phyloP scores from a whole-genome alignment of 2,329 filamentous ascomycete species.

The Aspergillus sp. region DNA sequence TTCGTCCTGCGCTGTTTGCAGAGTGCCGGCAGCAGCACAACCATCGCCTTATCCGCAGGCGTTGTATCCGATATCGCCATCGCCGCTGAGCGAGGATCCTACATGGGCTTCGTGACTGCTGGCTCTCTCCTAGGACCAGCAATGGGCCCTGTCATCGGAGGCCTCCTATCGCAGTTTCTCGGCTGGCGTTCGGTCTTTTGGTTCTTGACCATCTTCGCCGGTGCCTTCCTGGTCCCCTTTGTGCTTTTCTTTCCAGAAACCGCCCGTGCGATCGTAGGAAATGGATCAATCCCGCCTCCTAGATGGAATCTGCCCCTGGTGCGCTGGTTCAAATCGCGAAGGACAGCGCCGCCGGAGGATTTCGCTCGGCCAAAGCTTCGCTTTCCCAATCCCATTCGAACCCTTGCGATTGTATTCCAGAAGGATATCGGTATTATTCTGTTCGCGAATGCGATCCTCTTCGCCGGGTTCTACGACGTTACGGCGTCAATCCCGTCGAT shows the following conservation, averaged over 20 bases:
- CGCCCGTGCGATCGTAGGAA: constrained; percentile 40
- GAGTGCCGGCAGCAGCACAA: constrained; percentile 42
- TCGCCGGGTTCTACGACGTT: constrained; percentile 50
- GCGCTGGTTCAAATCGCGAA: constrained; percentile 6
- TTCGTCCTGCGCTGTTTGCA: constrained; percentile 42
- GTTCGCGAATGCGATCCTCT: constrained; percentile 43
- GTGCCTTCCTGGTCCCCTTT: constrained; percentile 55
- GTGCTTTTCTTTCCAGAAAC: constrained; percentile 58
- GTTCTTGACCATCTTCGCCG: constrained; percentile 60
- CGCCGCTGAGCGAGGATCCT: constrained; percentile 38
- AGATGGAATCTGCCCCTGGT: constrained; percentile 24
- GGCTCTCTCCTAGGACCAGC: constrained; percentile 57
- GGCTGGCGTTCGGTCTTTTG: constrained; percentile 66
- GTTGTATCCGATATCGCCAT: constrained; percentile 43
- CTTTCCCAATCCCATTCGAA: constrained; percentile 40
- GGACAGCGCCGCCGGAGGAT: constrained; percentile 5
- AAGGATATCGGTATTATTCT: constrained; percentile 39
- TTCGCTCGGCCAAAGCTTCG: constrained; percentile 18
- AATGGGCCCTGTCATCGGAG: constrained; percentile 63
- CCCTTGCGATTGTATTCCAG: constrained; percentile 37
- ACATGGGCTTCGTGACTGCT: constrained; percentile 47
- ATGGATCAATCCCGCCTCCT: constrained; percentile 34
- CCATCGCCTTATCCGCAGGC: constrained; percentile 41
- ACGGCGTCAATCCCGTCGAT: constrained; percentile 48
- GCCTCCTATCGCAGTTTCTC: constrained; percentile 63